Base-by-base conservation (phyloP, 129 eudicot genomes). In the Scalesia atractyloides region DNA sequence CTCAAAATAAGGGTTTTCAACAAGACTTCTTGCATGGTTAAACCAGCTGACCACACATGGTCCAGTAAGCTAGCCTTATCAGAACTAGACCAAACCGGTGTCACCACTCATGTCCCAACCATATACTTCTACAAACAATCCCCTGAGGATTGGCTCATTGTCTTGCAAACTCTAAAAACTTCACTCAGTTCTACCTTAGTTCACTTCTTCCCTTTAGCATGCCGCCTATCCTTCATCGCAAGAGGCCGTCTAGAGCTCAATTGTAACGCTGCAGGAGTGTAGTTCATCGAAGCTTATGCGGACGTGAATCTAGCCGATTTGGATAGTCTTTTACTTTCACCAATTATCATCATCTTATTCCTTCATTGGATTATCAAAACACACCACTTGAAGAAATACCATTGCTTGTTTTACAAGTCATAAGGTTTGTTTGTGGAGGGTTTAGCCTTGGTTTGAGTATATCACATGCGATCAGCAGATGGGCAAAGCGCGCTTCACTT, bases 401-500 rank as follows among this genome's bases (percentile, higher is more conserved):
- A 14, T 19, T 86, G 50, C 22, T 79, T 33, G 24, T 81, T 20
- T 82, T 77, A 70, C 92, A 86, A 70, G 80, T 86, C 15, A 89
- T 92, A 15, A 75, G 68, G 46, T 89, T 86, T 17, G 19, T 7
- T 26, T 86, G 96, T 66, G 92, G 96, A 1, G 92, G 92, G 10
- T 52, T 89, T 36, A 39, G 82, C 44, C 78, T 86, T 2, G 81
- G 80, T 30, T 34, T 74, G 17, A 69, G 56, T 18, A 84, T 86
- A 8, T 86, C 83, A 0, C 92, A 84, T 59, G 83, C 77, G 0
- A 77, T 82, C 11, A n/a, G 92, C 43, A 3, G 96, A 89, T 10
- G 96, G 96, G 10, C 89, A 76, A 63, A 73, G 92, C 9, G 84
- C 88, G 0, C 53, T 84, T 17, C 86, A 86, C 73, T 89, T 89